phyloP scores from a whole-genome alignment of 148 eudicot genomes.

The Chenopodium formosanum region DNA sequence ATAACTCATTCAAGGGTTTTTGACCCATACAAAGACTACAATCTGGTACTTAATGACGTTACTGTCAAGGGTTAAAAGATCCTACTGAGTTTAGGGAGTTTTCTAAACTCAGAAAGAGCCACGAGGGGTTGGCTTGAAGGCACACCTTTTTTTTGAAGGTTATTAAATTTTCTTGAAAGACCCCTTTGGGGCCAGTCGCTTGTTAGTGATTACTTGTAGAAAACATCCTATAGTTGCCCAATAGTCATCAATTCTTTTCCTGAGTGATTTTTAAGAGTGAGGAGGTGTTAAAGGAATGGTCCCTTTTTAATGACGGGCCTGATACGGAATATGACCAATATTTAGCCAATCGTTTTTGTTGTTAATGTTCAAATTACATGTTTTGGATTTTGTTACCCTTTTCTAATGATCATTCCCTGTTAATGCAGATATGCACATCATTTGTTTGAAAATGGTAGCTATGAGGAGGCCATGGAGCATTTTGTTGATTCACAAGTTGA shows the following conservation, averaged over 20 bases:
- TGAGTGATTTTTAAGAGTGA: too few species aligned
- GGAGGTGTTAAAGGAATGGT: too few species aligned
- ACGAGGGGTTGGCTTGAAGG: too few species aligned
- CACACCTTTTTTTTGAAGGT: background rate
- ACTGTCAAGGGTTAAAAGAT: background rate
- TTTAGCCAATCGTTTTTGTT: background rate
- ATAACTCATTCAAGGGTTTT: background rate
- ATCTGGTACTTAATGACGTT: background rate
- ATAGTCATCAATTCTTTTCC: background rate
- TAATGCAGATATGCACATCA: conserved; percentile 84
- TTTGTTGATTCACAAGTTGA: conserved; percentile 93
- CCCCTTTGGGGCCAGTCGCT: background rate
- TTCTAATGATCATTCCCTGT: conserved; percentile 7
- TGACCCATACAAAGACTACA: background rate
- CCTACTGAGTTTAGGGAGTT: too few species aligned
- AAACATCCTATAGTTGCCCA: background rate
- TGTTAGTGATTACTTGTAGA: background rate
- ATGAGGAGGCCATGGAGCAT: conserved; percentile 98
- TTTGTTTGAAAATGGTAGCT: conserved; percentile 92
- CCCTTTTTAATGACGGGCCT: background rate
- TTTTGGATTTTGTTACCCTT: background rate
- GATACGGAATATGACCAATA: background rate
- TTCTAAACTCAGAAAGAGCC: too few species aligned
- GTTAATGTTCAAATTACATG: background rate
- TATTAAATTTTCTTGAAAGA: background rate